Evolutionary conservation across 108 stramenopile species (phyloP).

Genomic region (Cyclostephanos invisitatus): DNA sequence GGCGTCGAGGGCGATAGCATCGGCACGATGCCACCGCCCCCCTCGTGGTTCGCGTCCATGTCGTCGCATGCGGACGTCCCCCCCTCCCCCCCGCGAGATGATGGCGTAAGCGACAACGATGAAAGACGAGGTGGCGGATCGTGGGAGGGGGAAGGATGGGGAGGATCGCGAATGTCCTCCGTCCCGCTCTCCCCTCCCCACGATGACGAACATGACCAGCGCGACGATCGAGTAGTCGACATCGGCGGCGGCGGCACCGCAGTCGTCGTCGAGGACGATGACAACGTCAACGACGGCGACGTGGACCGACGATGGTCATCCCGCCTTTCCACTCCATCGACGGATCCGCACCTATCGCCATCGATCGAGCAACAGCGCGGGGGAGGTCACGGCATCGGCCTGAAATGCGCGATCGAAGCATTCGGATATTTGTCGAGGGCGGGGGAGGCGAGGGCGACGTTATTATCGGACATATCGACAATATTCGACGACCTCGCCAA

Average conservation of each 20-base stretch:
- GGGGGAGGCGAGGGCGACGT: constrained; percentile 22
- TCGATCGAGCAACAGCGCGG: neutral
- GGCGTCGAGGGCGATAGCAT: neutral
- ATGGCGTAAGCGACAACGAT: no score
- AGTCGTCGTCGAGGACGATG: no score
- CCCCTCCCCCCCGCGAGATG: no score
- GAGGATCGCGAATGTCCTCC: no score
- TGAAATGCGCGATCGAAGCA: constrained; percentile 26
- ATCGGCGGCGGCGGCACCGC: neutral
- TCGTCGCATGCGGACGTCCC: no score
- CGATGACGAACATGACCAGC: no score
- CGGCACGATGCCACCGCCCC: no score
- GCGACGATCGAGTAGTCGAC: neutral
- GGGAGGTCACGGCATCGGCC: constrained; percentile 23
- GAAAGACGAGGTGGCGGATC: no score
- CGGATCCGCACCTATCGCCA: neutral
- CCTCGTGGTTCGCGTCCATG: no score
- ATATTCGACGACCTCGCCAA: constrained; percentile 34
- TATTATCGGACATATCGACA: constrained; percentile 30
- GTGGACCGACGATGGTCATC: neutral
- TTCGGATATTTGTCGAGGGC: constrained; percentile 31
- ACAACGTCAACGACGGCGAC: no score
- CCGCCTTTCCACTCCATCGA: neutral
- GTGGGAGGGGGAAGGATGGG: no score
- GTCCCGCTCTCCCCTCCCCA: no score